Percentiles rank a stretch among this genome's conserved stretches.
Conservation (phyloP, 139 green algal genomes). For the Microglena sp. region DNA sequence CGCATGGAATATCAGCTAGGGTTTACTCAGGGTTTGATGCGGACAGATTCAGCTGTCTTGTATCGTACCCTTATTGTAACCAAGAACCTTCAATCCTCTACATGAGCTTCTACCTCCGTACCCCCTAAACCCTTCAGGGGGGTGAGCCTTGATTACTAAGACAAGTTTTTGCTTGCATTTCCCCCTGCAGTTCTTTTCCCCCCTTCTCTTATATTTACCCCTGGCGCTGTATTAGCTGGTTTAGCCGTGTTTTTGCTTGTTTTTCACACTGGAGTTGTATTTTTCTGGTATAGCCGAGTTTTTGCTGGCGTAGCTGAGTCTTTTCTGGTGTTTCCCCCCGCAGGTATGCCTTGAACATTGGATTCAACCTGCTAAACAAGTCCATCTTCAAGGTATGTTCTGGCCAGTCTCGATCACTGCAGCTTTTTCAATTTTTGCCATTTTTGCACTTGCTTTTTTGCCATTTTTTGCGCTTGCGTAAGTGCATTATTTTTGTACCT, state of each 20-base stretch:
- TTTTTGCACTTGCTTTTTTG: background rate
- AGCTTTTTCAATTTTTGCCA: background rate
- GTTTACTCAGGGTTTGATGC: too few relatives aligned
- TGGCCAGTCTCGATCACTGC: too few relatives aligned
- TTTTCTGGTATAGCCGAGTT: background rate
- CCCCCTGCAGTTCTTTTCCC: background rate
- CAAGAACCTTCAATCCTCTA: too few relatives aligned
- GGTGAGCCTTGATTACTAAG: background rate
- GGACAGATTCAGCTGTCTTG: too few relatives aligned
- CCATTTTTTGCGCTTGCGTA: background rate
- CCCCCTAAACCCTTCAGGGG: too few relatives aligned
- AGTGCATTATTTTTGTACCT: too few relatives aligned
- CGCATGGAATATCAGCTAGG: too few relatives aligned
- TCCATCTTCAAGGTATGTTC: conserved; percentile 85
- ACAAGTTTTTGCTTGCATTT: background rate
- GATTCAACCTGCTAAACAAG: conserved; percentile 99
- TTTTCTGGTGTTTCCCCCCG: background rate
- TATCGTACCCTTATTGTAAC: too few relatives aligned
- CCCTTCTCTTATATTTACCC: background rate
- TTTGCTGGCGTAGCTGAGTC: background rate
- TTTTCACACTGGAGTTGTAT: background rate
- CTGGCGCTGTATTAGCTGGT: background rate
- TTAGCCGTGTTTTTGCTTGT: background rate
- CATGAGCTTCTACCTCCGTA: too few relatives aligned
- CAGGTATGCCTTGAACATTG: conserved; percentile 94